Evolutionary conservation across 495 filamentous ascomycete species (phyloP).

Genomic region (Penicillium canariense): DNA sequence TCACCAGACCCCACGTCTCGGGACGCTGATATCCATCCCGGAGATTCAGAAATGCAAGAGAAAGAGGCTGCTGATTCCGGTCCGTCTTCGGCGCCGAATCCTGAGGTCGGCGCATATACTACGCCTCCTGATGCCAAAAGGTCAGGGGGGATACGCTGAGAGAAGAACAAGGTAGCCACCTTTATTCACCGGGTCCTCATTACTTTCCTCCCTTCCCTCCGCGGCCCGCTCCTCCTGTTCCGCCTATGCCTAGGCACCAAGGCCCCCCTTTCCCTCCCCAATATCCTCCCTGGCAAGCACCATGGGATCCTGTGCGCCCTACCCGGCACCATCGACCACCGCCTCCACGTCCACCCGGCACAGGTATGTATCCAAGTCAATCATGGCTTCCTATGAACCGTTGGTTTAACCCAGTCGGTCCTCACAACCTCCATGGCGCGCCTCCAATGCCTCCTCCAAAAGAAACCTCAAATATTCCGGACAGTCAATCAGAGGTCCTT

Average conservation of each 20-base stretch:
- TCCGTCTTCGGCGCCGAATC: background rate
- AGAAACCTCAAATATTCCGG: background rate
- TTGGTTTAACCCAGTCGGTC: background rate
- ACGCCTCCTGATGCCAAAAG: background rate
- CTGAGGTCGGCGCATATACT: background rate
- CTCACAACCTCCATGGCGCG: background rate
- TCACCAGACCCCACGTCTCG: background rate
- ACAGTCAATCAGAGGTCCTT: constrained; percentile 17
- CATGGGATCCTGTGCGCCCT: constrained; percentile 1
- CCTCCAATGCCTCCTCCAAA: constrained; percentile 6
- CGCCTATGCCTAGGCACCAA: background rate
- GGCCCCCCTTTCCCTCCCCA: background rate
- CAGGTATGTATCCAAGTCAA: constrained; percentile 6
- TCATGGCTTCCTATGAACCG: background rate
- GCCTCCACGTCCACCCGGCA: constrained; percentile 12
- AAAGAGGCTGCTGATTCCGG: background rate
- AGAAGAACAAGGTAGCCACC: background rate
- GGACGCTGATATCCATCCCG: background rate
- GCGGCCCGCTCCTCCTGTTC: background rate
- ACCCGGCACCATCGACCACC: constrained; percentile 14
- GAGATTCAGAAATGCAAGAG: background rate
- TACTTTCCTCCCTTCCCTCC: background rate
- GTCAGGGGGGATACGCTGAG: background rate
- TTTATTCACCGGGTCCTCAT: background rate
- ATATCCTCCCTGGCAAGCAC: constrained; percentile 1